Evolutionary conservation across 805 yeast species (phyloP), one percentile per base, ranked within the genome.

Genomic region (Lachancea sp.): DNA sequence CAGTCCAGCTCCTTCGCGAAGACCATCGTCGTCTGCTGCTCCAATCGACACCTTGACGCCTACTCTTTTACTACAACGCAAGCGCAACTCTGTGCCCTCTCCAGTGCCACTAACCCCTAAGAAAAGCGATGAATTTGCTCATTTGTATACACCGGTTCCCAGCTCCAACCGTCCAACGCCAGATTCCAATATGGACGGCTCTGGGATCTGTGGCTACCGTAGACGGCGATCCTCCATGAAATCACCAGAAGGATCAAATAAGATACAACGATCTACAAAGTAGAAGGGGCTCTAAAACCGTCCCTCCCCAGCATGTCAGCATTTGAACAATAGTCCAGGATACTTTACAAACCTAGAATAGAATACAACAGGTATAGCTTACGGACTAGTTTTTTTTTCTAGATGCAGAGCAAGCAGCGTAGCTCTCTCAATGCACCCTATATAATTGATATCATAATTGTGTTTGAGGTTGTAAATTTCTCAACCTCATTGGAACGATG

Each of bases 31-130:
- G 2, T 29, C 36, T 13, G 40, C 39, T 8, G 32, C 39, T 9
- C 43, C 37, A 4, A 40, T 40, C 20, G 47, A 44, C 23, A 44
- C 39, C 8, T n/a, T 44, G 23, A 44, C 47, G 3, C 47, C 47
- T 7, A 41, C 43, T 22, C 32, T 44, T 23, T 26, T 30, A 6
- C 39, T 40, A 4, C 47, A 44, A 25, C 36, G 42, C 34, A 44
- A 44, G 34, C 38, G 47, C 15, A 44, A 44, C 38, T 44, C 47
- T 6, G 20, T 40, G 17, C 31, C 42, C 6, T 34, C 38, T 2
- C 28, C 36, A 4, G 29, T 26, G 13, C 36, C 34, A 4, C 17
- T 25, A 5, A 19, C 42, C 8, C 33, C 38, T 16, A 33, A 33
- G 34, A 39, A 34, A 8, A 28, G 28, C 38, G 42, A 33, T 8